Evolutionary conservation across 2,329 filamentous ascomycete species (phyloP).

Genomic region (Ustulina deusta): DNA sequence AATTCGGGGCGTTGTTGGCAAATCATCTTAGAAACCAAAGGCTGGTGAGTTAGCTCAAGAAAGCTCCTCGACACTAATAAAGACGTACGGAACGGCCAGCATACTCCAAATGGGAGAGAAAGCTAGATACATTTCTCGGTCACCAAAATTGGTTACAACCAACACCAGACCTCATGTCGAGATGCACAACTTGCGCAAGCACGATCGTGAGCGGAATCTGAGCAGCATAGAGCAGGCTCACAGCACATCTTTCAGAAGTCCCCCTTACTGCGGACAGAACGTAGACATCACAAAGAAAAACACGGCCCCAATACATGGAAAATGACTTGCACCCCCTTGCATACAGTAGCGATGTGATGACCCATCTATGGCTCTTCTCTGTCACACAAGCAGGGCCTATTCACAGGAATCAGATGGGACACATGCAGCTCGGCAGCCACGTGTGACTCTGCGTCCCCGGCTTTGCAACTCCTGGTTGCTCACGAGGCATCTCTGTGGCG

Average conservation of each 20-base stretch:
- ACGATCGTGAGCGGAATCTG: slow-evolving; percentile 16
- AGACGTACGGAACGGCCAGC: slow-evolving; percentile 28
- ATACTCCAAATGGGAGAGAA: slow-evolving; percentile 12
- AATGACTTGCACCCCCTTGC: slow-evolving; percentile 10
- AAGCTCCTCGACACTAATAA: slow-evolving; percentile 37
- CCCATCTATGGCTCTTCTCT: slow-evolving; percentile 12
- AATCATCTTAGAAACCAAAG: slow-evolving; percentile 46
- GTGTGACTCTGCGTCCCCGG: slow-evolving; percentile 11
- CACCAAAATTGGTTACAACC: slow-evolving; percentile 15
- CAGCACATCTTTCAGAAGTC: slow-evolving; percentile 20
- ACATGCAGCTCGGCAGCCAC: slow-evolving; percentile 26
- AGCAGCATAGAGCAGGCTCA: slow-evolving; percentile 30
- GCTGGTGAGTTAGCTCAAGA: slow-evolving; percentile 36
- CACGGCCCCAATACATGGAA: slow-evolving; percentile 31
- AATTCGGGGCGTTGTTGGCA: slow-evolving; percentile 49
- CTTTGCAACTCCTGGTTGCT: slow-evolving; percentile 1
- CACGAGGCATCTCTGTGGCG: slow-evolving; percentile 13
- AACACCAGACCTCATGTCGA: slow-evolving; percentile 14
- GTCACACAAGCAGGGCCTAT: slow-evolving; percentile 4
- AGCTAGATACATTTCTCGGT: slow-evolving; percentile 18
- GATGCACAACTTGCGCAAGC: slow-evolving; percentile 13
- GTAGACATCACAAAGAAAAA: slow-evolving; percentile 32
- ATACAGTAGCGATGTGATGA: slow-evolving; percentile 17
- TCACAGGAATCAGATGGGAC: slow-evolving; percentile 10
- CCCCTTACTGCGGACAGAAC: slow-evolving; percentile 18